Evolutionary conservation across 2,329 filamentous ascomycete species (phyloP).

Genomic region (Orbilia ellipsospora): DNA sequence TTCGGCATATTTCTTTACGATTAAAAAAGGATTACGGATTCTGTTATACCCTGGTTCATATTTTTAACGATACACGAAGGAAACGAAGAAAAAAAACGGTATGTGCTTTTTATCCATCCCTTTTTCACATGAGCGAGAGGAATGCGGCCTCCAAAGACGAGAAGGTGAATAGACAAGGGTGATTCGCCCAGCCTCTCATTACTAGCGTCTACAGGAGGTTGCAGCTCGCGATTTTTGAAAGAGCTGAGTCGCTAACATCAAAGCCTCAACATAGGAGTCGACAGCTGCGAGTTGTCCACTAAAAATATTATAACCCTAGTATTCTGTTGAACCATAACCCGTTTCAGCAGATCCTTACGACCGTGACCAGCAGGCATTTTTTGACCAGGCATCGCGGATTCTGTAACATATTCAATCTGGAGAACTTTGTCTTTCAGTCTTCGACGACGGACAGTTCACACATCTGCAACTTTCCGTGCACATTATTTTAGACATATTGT

Average conservation of each 20-base stretch:
- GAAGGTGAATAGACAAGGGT: conserved; percentile 38
- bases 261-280: conserved; percentile 21
- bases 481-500: conserved; percentile 47
- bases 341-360: conserved; percentile 51
- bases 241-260: conserved; percentile 26
- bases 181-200: conserved; percentile 40
- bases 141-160: conserved; percentile 36
- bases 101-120: conserved; percentile 39
- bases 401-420: conserved; percentile 54
- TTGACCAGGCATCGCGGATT: conserved; percentile 45
- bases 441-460: conserved; percentile 46
- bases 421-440: conserved; percentile 15
- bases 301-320: conserved; percentile 30
- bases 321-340: conserved; percentile 42
- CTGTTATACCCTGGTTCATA: conserved; percentile 54
- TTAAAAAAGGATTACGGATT: conserved; percentile 55
- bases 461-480: conserved; percentile 39
- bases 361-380: conserved; percentile 35
- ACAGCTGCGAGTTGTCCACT: conserved; percentile 34
- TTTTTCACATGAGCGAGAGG: conserved; percentile 38
- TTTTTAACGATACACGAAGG: conserved; percentile 56
- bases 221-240: conserved; percentile 16
- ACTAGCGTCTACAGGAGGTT: conserved; percentile 13
- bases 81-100: conserved; percentile 51
- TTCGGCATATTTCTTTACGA: conserved; percentile 38